Conservation (phyloP, 495 filamentous ascomycete genomes). For the Chaetomium tenue region DNA sequence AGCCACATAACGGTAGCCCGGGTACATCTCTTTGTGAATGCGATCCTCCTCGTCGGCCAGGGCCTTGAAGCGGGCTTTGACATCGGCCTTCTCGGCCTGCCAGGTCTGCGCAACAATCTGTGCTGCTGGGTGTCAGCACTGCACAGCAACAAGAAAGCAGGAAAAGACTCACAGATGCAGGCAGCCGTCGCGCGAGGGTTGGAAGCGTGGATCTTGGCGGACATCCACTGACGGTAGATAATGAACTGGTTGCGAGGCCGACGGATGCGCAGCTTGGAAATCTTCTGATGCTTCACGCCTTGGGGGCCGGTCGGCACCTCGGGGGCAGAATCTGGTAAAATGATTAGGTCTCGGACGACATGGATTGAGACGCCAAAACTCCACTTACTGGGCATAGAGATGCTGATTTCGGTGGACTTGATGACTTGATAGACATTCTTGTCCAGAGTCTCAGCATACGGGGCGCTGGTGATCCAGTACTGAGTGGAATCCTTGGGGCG, state of each 20-base stretch:
- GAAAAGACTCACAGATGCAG: not conserved
- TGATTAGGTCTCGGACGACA: not conserved
- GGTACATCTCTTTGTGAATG: slow-evolving; percentile 14
- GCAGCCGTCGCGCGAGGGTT: slow-evolving; percentile 9
- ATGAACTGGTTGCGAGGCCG: slow-evolving; percentile 26
- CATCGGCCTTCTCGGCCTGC: slow-evolving; percentile 15
- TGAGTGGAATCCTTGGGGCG: slow-evolving; percentile 5
- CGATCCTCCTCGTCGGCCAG: slow-evolving; percentile 19
- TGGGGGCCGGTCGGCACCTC: not conserved
- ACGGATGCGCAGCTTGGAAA: slow-evolving; percentile 10
- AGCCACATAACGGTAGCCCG: slow-evolving; percentile 22
- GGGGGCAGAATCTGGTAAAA: not conserved
- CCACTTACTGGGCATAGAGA: not conserved
- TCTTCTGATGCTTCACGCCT: not conserved
- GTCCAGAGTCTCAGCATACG: slow-evolving; percentile 6
- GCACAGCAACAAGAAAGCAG: not conserved
- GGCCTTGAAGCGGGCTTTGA: slow-evolving; percentile 24
- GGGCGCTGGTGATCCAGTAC: slow-evolving; percentile 16
- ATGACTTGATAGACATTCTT: not conserved
- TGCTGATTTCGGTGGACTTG: not conserved
- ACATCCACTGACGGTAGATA: slow-evolving; percentile 23
- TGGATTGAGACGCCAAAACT: not conserved
- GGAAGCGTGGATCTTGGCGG: slow-evolving; percentile 11
- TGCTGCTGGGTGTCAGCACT: slow-evolving; percentile 17
- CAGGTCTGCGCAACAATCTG: slow-evolving; percentile 21